Conservation (phyloP, 345 rosid genomes). For the Eucalyptus marginata region DNA sequence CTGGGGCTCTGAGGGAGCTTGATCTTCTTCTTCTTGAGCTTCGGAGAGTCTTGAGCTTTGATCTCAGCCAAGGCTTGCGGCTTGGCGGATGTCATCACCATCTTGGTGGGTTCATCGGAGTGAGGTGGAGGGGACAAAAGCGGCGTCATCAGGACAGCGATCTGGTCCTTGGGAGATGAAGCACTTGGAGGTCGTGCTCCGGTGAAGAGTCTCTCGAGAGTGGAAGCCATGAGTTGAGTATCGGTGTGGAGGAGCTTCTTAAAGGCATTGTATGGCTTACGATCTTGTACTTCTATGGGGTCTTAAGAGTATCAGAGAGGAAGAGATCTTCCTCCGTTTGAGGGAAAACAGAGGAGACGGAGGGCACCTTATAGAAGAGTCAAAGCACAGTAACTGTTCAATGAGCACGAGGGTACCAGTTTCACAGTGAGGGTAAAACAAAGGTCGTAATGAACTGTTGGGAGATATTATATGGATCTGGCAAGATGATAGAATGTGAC, state of each 20-base stretch:
- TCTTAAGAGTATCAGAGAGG: neutral
- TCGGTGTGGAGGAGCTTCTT: slow-evolving; percentile 43
- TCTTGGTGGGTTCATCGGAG: slow-evolving; percentile 10
- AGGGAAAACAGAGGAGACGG: neutral
- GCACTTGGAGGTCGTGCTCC: slow-evolving; percentile 26
- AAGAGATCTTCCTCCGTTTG: neutral
- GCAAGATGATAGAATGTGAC: neutral
- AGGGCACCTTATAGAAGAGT: neutral
- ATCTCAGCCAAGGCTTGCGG: slow-evolving; percentile 1
- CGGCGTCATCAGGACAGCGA: slow-evolving; percentile 14
- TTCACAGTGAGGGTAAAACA: neutral
- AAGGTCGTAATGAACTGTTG: neutral
- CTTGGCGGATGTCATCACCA: neutral
- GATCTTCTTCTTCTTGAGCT: neutral
- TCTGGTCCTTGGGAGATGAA: slow-evolving; percentile 6
- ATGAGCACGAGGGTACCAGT: neutral
- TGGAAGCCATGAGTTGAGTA: slow-evolving; percentile 39
- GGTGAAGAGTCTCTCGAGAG: slow-evolving; percentile 24
- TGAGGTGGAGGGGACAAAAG: slow-evolving; percentile 1
- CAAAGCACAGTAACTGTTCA: neutral
- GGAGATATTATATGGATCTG: neutral
- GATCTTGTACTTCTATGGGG: neutral
- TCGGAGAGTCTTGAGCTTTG: slow-evolving; percentile 6
- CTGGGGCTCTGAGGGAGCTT: slow-evolving; percentile 1
- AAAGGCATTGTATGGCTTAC: slow-evolving; percentile 17